These are phyloP conservation scores for Paracorniculantispora psalliotae DNA, from an alignment of 2,329 filamentous ascomycete genomes.

Conservation along the genomic window DNA sequence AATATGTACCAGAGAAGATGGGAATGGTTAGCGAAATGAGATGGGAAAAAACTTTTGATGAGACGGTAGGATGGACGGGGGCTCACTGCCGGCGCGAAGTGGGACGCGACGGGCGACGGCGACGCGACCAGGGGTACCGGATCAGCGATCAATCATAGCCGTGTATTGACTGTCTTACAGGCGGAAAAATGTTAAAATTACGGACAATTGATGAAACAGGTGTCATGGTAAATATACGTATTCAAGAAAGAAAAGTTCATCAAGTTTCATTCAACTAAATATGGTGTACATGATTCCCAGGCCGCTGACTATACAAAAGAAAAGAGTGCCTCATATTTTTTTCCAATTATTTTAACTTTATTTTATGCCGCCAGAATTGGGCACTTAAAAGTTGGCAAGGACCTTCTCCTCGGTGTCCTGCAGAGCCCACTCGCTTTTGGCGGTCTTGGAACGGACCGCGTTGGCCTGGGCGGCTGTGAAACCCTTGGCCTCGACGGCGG, in stretches of 20 bases:
- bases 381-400: conserved; percentile 30
- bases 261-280: conserved; percentile 9
- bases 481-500: conserved; percentile 81
- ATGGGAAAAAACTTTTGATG: background rate
- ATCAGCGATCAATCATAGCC: background rate
- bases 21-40: background rate
- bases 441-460: conserved; percentile 64
- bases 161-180: background rate
- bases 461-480: conserved; percentile 74
- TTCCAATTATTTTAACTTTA: background rate
- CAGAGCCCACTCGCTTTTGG: conserved; percentile 68
- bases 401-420: conserved; percentile 52
- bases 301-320: conserved; percentile 12
- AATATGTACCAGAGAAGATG: background rate
- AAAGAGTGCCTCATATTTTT: background rate
- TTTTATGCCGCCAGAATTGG: background rate
- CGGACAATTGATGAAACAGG: background rate
- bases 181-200: background rate
- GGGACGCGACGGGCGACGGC: conserved; percentile 3
- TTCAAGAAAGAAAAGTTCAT: background rate
- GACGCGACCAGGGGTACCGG: background rate
- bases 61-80: background rate
- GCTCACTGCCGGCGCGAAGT: background rate
- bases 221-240: background rate
- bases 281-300: conserved; percentile 13